A percentile compares a stretch with the other conserved stretches of the same genome.
Evolutionary conservation across 768 basidiomycete species (phyloP).

Genomic region (Pleurotus tuber-regium): DNA sequence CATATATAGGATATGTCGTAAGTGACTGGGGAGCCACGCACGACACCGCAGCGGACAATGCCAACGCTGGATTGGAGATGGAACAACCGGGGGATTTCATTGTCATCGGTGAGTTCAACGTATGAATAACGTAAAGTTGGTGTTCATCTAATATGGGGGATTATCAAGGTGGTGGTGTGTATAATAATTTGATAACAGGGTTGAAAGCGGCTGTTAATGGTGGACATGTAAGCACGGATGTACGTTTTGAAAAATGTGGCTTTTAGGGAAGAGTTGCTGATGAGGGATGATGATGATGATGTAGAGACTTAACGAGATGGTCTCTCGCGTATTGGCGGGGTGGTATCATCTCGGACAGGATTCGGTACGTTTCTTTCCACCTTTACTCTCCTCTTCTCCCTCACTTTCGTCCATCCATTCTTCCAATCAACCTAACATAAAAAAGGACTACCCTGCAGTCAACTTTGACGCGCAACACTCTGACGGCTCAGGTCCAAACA

Average conservation of each 20-base stretch:
- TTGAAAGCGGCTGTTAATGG: constrained; percentile 33
- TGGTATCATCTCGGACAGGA: constrained; percentile 51
- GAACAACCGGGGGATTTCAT: constrained; percentile 51
- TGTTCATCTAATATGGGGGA: no score
- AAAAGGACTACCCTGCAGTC: constrained; percentile 42
- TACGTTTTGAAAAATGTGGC: no score
- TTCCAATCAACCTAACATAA: not conserved
- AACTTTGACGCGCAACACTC: constrained; percentile 46
- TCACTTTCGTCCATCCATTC: not conserved
- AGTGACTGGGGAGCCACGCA: constrained; percentile 55
- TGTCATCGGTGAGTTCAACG: no score
- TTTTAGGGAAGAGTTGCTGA: no score
- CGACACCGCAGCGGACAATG: constrained; percentile 42
- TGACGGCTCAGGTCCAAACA: constrained; percentile 43
- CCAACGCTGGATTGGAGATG: constrained; percentile 49
- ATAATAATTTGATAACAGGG: constrained; percentile 13
- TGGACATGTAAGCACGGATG: constrained; percentile 30
- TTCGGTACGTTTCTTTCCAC: constrained; percentile 24
- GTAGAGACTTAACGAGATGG: constrained; percentile 46
- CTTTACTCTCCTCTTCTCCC: not conserved
- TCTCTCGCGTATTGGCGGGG: constrained; percentile 39
- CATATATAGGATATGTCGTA: constrained; percentile 39
- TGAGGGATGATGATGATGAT: no score
- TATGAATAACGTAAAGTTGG: no score
- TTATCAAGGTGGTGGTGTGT: constrained; percentile 40